Percentiles rank a stretch among this genome's conserved stretches.
Evolutionary conservation across 2,329 filamentous ascomycete genomes (phyloP).

Genomic region (Pestalotiopsis sp.): DNA sequence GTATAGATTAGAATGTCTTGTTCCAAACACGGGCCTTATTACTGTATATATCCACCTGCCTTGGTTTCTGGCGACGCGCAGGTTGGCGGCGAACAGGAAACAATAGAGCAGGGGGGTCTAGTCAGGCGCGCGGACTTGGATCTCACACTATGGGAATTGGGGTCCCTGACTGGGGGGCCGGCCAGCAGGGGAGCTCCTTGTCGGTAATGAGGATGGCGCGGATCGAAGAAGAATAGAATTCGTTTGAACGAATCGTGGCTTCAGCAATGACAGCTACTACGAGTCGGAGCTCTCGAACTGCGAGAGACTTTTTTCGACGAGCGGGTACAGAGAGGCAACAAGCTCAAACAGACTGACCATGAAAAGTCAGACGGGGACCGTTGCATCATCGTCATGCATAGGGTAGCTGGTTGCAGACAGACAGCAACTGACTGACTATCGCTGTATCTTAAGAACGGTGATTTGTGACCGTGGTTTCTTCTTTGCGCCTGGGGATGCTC

Average conservation of each 20-base stretch:
- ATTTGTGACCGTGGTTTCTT: too few relatives aligned
- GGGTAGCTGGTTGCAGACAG: background rate
- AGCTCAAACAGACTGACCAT: background rate
- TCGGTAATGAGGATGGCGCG: background rate
- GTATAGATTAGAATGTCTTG: too few relatives aligned
- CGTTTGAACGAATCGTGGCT: background rate
- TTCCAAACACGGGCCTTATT: too few relatives aligned
- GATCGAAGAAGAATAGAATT: background rate
- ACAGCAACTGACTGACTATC: background rate
- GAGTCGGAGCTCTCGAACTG: background rate
- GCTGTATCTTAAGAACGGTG: too few relatives aligned
- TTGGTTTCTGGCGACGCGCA: background rate
- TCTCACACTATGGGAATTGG: background rate
- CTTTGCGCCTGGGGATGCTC: too few relatives aligned
- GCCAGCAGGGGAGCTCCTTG: background rate
- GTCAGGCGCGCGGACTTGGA: slow-evolving; percentile 1
- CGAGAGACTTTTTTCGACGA: background rate
- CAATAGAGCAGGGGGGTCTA: background rate
- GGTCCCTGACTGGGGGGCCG: background rate
- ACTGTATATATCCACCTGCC: background rate
- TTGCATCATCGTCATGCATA: background rate
- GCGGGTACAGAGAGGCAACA: background rate
- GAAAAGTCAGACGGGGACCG: background rate
- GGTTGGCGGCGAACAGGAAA: background rate
- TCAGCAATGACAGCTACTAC: slow-evolving; percentile 2